These are phyloP conservation scores for Eruca vesicaria DNA, from an alignment of 441 rosid genomes.

Conservation along the genomic window DNA sequence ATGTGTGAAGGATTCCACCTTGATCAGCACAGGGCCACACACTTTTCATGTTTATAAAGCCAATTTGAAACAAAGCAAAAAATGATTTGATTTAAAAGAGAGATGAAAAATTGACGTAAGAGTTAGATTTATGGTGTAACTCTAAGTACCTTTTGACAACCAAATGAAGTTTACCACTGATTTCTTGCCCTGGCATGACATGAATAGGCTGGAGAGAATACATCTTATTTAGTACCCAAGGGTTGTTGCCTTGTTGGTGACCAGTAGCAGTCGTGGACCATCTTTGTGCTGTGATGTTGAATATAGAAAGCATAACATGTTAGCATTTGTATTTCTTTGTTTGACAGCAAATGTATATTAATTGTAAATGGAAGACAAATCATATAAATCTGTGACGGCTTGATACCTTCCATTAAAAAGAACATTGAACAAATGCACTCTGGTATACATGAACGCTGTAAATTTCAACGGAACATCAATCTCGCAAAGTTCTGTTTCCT, in stretches of 20 bases:
- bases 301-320: slow-evolving; percentile 1
- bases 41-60: slow-evolving; percentile 60
- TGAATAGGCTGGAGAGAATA: slow-evolving; percentile 91
- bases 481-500: slow-evolving; percentile 88
- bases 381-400: not conserved
- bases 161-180: slow-evolving; percentile 79
- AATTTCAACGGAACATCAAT: slow-evolving; percentile 81
- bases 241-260: slow-evolving; percentile 59
- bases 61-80: not conserved
- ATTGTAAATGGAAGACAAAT: not conserved
- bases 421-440: slow-evolving; percentile 96
- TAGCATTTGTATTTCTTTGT: not conserved
- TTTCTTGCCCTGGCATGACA: slow-evolving; percentile 93
- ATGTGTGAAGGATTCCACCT: slow-evolving; percentile 88
- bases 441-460: slow-evolving; percentile 65
- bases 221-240: slow-evolving; percentile 97
- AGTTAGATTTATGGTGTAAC: slow-evolving; percentile 81
- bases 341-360: not conserved
- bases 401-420: slow-evolving; percentile 79
- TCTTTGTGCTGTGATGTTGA: slow-evolving; percentile 72
- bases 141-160: slow-evolving; percentile 71
- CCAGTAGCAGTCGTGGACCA: slow-evolving; percentile 99
- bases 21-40: slow-evolving; percentile 96
- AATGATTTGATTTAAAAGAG: not conserved
- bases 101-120: slow-evolving; percentile 49